These are phyloP conservation scores for Nicotiana otophora DNA, from an alignment of 257 asterid species.

Conservation along the genomic window DNA sequence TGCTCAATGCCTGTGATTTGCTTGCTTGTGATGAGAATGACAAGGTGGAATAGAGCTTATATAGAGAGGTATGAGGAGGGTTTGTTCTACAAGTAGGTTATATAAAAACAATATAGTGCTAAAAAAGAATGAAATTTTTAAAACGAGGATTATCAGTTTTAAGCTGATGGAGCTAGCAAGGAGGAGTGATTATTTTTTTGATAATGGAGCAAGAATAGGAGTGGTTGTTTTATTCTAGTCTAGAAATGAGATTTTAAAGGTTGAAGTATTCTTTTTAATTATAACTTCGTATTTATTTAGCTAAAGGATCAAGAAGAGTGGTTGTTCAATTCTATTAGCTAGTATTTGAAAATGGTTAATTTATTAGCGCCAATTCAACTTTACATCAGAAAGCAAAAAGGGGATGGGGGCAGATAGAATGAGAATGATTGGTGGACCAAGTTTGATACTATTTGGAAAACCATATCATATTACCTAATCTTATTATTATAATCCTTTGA, in stretches of 20 bases:
- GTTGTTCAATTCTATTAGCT: not conserved
- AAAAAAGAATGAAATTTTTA: not conserved
- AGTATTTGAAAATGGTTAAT: not conserved
- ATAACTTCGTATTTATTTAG: not conserved
- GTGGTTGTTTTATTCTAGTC: not conserved
- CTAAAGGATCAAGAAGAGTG: not conserved
- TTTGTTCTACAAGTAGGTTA: not conserved
- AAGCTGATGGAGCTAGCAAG: constrained; percentile 38
- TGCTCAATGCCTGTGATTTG: not conserved
- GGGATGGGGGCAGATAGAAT: constrained; percentile 35
- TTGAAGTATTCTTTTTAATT: no score
- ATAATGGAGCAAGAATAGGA: no score
- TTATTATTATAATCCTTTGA: not conserved
- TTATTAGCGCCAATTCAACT: not conserved
- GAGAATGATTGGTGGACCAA: not conserved
- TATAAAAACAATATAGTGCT: not conserved
- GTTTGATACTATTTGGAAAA: not conserved
- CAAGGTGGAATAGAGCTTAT: constrained; percentile 12
- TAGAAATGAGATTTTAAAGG: no score
- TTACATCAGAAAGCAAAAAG: constrained; percentile 15
- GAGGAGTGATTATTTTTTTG: constrained; percentile 23
- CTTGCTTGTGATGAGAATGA: constrained; percentile 31
- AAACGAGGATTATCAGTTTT: constrained; percentile 12
- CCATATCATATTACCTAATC: constrained; percentile 9
- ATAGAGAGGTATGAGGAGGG: constrained; percentile 6